Conservation (phyloP, 2,329 filamentous ascomycete species). For the Fusarium pseudonygamai region DNA sequence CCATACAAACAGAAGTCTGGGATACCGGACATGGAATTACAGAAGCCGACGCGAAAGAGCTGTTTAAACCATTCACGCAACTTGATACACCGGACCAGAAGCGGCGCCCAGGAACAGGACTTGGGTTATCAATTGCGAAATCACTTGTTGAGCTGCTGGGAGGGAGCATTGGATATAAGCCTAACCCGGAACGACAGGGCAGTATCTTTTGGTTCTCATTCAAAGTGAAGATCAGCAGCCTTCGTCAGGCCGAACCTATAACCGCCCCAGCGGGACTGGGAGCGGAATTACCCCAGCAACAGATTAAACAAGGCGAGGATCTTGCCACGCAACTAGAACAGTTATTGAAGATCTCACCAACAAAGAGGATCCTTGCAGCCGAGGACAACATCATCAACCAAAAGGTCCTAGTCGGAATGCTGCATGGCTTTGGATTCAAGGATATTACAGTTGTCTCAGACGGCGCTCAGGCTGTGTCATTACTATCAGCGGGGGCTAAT, state of each 20-base stretch:
- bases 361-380: neutral
- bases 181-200: neutral
- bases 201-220: conserved; percentile 3
- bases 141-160: neutral
- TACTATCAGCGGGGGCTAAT: neutral
- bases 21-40: neutral
- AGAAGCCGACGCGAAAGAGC: neutral
- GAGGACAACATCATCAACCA: conserved; percentile 13
- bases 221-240: neutral
- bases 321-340: neutral
- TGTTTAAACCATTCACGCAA: conserved; percentile 2
- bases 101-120: conserved; percentile 1
- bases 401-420: neutral
- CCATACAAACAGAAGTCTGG: neutral
- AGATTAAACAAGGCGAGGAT: neutral
- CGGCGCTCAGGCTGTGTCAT: neutral
- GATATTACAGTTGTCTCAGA: conserved; percentile 1
- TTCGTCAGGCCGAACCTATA: neutral
- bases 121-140: conserved; percentile 4
- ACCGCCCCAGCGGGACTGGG: accelerated
- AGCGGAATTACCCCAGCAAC: neutral
- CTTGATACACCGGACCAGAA: neutral
- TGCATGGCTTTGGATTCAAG: conserved; percentile 1
- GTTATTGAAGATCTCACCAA: neutral
- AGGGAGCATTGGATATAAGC: neutral